Conservation (phyloP, 495 filamentous ascomycete genomes). For the Talaromyces nanjingensis region DNA sequence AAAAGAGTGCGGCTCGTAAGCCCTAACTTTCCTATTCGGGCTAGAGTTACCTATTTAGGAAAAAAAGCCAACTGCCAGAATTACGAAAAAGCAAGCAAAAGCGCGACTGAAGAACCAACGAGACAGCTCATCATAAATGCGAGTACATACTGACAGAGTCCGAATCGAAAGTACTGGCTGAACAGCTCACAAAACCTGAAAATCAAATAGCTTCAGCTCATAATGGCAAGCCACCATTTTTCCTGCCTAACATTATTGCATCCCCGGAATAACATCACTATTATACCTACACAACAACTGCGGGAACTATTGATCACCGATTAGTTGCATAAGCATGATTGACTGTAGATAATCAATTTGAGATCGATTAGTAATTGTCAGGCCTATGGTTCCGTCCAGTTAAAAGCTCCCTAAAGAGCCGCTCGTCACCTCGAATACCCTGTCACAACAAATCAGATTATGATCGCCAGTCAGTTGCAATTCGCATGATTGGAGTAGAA, state of each 20-base stretch:
- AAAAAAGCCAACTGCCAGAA: no score
- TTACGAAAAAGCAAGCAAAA: not conserved
- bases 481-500: not conserved
- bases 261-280: not conserved
- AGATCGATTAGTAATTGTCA: not conserved
- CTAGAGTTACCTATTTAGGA: no score
- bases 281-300: not conserved
- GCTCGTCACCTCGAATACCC: not conserved
- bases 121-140: not conserved
- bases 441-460: not conserved
- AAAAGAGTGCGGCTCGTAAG: not conserved
- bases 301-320: not conserved
- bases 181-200: not conserved
- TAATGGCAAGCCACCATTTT: not conserved
- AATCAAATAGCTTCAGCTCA: not conserved
- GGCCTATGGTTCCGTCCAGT: not conserved
- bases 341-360: not conserved
- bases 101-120: not conserved
- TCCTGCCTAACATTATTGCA: not conserved
- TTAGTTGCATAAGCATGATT: not conserved
- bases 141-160: not conserved
- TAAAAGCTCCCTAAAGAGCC: no score
- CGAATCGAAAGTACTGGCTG: not conserved
- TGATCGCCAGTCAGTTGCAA: not conserved
- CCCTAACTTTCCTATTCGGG: not conserved